Conservation (phyloP, 83 land plant species). For the Larix sibirica region DNA sequence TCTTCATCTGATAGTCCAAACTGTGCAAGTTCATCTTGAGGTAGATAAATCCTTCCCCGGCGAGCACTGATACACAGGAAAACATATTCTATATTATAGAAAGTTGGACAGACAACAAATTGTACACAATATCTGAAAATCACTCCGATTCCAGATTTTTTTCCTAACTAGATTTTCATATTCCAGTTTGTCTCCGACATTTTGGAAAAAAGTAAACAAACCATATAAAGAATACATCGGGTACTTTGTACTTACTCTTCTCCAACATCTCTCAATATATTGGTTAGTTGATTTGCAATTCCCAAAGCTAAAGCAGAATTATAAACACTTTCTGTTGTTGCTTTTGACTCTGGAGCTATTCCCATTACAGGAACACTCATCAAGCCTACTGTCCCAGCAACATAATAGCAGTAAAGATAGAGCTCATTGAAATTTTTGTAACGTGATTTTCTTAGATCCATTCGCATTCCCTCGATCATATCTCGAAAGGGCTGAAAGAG, state of each 20-base stretch:
- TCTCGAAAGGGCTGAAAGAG: conserved; percentile 54
- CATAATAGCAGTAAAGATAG: conserved; percentile 65
- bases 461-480: conserved; percentile 68
- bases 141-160: no score
- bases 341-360: conserved; percentile 38
- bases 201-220: no score
- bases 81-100: no score
- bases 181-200: no score
- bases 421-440: conserved; percentile 58
- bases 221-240: no score
- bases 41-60: conserved; percentile 55
- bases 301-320: conserved; percentile 57
- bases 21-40: conserved; percentile 48
- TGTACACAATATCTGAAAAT: no score
- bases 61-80: conserved; percentile 29
- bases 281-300: conserved; percentile 64
- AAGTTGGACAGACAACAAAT: no score
- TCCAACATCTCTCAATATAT: conserved; percentile 63
- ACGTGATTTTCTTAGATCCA: conserved; percentile 47
- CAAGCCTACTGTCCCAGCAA: conserved; percentile 64
- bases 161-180: no score
- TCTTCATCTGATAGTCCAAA: conserved; percentile 52
- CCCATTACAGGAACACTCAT: conserved; percentile 72
- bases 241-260: conserved; percentile 45
- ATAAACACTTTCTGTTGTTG: conserved; percentile 47